Percentiles rank a stretch among this genome's conserved stretches.
phyloP scores from a whole-genome alignment of 805 yeast species.

The Saccharomyces cerevisiae region DNA sequence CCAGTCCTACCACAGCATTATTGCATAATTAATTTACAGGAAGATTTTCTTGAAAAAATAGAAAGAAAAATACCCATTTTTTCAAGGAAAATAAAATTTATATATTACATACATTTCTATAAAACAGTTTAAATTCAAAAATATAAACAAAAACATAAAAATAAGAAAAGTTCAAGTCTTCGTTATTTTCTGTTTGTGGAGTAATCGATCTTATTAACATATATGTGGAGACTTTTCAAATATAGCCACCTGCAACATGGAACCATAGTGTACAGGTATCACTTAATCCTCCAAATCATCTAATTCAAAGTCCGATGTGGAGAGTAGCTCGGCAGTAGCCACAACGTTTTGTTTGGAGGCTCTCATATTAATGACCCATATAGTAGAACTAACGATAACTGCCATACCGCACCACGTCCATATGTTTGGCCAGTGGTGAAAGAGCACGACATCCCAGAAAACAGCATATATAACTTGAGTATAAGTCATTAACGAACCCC shows the following conservation, averaged over 20 bases:
- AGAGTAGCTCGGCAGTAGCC: background rate
- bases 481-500: constrained; percentile 66
- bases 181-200: too few relatives aligned
- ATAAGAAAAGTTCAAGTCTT: too few relatives aligned
- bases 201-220: too few relatives aligned
- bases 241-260: background rate
- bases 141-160: background rate
- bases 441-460: constrained; percentile 59
- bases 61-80: background rate
- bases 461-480: constrained; percentile 70
- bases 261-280: background rate
- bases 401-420: constrained; percentile 61
- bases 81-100: background rate
- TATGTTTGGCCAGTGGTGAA: constrained; percentile 62
- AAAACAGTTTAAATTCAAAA: background rate
- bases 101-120: background rate
- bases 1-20: background rate
- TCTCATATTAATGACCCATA: constrained; percentile 36
- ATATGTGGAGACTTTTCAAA: too few relatives aligned
- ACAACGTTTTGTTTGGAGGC: background rate
- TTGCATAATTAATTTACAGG: background rate
- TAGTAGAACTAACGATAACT: constrained; percentile 57
- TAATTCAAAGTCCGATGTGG: background rate
- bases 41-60: background rate
- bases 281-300: background rate